phyloP scores from a whole-genome alignment of 2,329 filamentous ascomycete genomes.

The Phyllosticta citriasiana region DNA sequence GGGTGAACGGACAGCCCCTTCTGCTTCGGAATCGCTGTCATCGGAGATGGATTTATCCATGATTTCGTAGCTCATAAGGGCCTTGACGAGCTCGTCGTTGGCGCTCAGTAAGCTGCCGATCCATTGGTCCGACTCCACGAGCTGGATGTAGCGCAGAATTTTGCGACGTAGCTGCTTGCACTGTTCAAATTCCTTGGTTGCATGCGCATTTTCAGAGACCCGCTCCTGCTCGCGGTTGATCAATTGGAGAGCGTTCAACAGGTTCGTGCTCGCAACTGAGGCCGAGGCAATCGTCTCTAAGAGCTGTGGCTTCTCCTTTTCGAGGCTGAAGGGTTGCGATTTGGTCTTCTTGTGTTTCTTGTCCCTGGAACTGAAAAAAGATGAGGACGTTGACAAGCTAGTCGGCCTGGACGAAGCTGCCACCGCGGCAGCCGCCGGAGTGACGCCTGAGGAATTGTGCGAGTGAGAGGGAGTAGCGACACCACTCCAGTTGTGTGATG shows the following conservation, averaged over 20 bases:
- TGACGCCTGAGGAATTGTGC: constrained; percentile 11
- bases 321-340: constrained; percentile 64
- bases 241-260: constrained; percentile 75
- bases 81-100: constrained; percentile 90
- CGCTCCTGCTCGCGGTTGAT: constrained; percentile 85
- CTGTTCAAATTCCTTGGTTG: constrained; percentile 66
- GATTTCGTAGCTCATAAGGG: constrained; percentile 89
- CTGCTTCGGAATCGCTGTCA: constrained; percentile 53
- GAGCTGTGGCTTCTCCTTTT: constrained; percentile 79
- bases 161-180: constrained; percentile 80
- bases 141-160: constrained; percentile 84
- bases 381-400: background rate
- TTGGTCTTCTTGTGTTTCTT: constrained; percentile 46
- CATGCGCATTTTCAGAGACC: constrained; percentile 73
- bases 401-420: background rate
- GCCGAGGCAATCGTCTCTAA: constrained; percentile 81
- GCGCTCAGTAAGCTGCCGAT: constrained; percentile 84
- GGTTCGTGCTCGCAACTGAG: constrained; percentile 81
- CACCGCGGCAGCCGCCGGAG: background rate
- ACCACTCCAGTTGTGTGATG: constrained; percentile 45
- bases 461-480: constrained; percentile 23
- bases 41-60: constrained; percentile 77
- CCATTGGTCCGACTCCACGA: constrained; percentile 81
- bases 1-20: constrained; percentile 27
- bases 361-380: constrained; percentile 36